Evolutionary conservation across 2,329 filamentous ascomycete species (phyloP), one percentile per base, ranked within the genome.

Genomic region (Ceratocystis eucalypticola): DNA sequence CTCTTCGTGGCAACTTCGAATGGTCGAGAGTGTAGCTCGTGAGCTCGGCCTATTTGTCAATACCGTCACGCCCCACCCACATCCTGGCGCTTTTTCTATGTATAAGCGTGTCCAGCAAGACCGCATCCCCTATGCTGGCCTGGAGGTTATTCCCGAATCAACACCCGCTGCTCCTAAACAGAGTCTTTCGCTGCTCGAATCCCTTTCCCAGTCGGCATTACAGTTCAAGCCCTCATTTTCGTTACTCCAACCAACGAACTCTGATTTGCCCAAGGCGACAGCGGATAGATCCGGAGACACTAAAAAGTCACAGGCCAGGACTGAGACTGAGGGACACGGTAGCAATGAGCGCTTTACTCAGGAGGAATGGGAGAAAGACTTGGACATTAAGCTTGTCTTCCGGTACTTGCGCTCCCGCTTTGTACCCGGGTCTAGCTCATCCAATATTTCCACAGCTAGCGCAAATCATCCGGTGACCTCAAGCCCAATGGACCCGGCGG

Each of bases 341-440:
- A 25, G 65, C 33, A 53, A 69, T 20, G 70, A 70, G 3, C 69
- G 74, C 0, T 85, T 85, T 69, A 83, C 82, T 1, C 80, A 89
- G 71, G 89, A 94, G 45, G 94, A 96, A 73, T 99, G 94, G 94
- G 92, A 97, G 76, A 86, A 88, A 68, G 89, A 96, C 65, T 82
- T 97, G 4, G 92, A 97, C 72, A 84, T 96, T 70, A 89, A 88
- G 73, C 88, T 96, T 74, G 89, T 97, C 44, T 97, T 97, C 78
- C 85, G 87, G 62, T 97, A 94, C 73, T 81, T 96, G 37, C 84
- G 87, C 67, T 88, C 84, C 20, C 86, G 89, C 68, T 93, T 96
- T 74, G 66, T 61, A 3, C 61, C 61, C 8, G 80, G 84, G 67
- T 78, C 82, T 17, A 77, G 78, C 5, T 74, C 79, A 22, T 74